Percentiles rank a stretch among this genome's conserved stretches.
Conservation (phyloP, 2,329 filamentous ascomycete genomes). For the Alternaria novae-zelandiae region DNA sequence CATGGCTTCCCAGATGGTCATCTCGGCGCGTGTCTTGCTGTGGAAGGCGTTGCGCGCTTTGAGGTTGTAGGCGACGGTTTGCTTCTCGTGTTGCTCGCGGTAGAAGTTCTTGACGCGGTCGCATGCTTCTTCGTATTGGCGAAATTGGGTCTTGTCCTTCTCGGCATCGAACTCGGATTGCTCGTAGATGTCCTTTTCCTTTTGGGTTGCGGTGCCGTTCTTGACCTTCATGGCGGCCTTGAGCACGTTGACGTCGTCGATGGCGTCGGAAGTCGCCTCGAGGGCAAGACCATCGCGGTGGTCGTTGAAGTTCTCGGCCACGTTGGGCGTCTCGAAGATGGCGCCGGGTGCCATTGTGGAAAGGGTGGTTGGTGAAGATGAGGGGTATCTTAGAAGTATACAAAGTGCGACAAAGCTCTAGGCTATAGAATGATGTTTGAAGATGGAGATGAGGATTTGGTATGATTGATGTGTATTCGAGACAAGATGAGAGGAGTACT, state of each 20-base stretch:
- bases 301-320: constrained; percentile 54
- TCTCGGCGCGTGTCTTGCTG: constrained; percentile 70
- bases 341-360: constrained; percentile 55
- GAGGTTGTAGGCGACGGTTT: constrained; percentile 84
- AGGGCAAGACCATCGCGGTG: constrained; percentile 63
- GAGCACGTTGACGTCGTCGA: constrained; percentile 66
- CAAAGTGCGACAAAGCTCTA: background rate
- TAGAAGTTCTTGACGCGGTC: constrained; percentile 89
- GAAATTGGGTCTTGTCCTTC: constrained; percentile 81
- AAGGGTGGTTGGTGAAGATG: constrained; percentile 2
- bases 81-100: constrained; percentile 71
- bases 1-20: constrained; percentile 91
- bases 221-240: constrained; percentile 61
- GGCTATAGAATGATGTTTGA: constrained; percentile 1
- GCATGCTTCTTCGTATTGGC: constrained; percentile 83
- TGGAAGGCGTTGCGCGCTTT: constrained; percentile 76
- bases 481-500: constrained; percentile 26
- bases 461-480: too few relatives aligned
- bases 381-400: constrained; percentile 27
- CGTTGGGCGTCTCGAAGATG: constrained; percentile 51
- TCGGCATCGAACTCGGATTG: constrained; percentile 72
- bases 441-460: background rate
- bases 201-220: constrained; percentile 52
- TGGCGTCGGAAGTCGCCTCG: constrained; percentile 64
- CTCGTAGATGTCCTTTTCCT: constrained; percentile 59